Conservation (phyloP, 495 filamentous ascomycete genomes). For the Xeromyces bisporus region DNA sequence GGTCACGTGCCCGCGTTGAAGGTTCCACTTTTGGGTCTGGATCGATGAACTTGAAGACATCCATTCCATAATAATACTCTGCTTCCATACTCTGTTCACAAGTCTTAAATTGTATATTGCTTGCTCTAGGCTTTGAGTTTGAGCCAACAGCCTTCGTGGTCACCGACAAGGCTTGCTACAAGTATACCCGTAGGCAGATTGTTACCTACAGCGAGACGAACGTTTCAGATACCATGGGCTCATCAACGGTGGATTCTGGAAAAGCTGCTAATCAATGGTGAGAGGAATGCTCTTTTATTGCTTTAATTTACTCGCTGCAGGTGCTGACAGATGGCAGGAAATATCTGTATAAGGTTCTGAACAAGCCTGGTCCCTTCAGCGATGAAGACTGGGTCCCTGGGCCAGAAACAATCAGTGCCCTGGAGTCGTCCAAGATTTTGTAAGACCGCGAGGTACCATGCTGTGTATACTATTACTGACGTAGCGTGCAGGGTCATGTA, state of each 20-base stretch:
- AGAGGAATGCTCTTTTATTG: slow-evolving; percentile 4
- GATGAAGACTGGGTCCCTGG: slow-evolving; percentile 51
- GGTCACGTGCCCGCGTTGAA: no score
- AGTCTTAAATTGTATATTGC: no score
- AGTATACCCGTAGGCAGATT: no score
- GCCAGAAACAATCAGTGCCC: slow-evolving; percentile 38
- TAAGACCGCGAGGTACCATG: slow-evolving; percentile 19
- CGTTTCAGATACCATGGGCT: not conserved
- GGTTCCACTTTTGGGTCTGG: no score
- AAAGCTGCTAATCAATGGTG: slow-evolving; percentile 9
- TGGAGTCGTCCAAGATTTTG: slow-evolving; percentile 55
- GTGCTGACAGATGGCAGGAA: slow-evolving; percentile 36
- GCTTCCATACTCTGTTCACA: not conserved
- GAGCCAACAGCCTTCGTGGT: not conserved
- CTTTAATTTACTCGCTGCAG: slow-evolving; percentile 1
- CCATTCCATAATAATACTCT: not conserved
- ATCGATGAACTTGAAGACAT: slow-evolving; percentile 1
- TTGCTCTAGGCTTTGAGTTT: no score
- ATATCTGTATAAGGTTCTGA: slow-evolving; percentile 64
- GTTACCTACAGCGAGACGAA: no score
- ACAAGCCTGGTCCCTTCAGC: slow-evolving; percentile 59
- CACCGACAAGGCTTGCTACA: not conserved
- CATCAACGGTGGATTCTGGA: slow-evolving; percentile 6
- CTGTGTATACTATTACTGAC: slow-evolving; percentile 11
- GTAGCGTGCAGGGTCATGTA: slow-evolving; percentile 29